phyloP scores from a whole-genome alignment of 192 early-diverging fungal species.

The Coemansia sp. region DNA sequence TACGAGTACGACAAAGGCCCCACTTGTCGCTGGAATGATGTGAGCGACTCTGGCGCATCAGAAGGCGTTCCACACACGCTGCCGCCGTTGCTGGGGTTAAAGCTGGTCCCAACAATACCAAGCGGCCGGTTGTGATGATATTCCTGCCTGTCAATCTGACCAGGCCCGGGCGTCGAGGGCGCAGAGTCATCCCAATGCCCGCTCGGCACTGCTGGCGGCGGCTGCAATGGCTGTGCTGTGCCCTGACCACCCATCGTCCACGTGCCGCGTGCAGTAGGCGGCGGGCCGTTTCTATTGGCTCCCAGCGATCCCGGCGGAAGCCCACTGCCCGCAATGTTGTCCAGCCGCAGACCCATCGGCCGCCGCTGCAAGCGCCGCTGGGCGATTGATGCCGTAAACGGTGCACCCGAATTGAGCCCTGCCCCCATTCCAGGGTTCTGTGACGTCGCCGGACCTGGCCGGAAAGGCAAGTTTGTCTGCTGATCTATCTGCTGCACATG shows the following conservation, averaged over 20 bases:
- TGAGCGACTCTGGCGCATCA: slow-evolving; percentile 14
- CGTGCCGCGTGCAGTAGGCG: slow-evolving; percentile 32
- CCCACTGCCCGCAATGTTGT: slow-evolving; percentile 10
- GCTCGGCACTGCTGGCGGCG: background rate
- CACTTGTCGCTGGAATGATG: slow-evolving; percentile 13
- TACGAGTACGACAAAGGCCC: slow-evolving; percentile 8
- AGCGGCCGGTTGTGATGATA: background rate
- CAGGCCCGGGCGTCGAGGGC: slow-evolving; percentile 9
- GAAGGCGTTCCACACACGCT: slow-evolving; percentile 14
- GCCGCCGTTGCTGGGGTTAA: background rate
- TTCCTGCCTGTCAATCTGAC: background rate
- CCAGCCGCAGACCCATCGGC: slow-evolving; percentile 42
- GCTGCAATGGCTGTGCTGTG: background rate
- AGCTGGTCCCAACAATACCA: slow-evolving; percentile 5
- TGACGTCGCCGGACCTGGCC: background rate
- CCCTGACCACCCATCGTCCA: slow-evolving; percentile 21
- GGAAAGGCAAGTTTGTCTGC: slow-evolving; percentile 2
- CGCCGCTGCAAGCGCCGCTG: slow-evolving; percentile 42
- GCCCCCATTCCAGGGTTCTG: background rate
- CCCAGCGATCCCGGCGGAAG: background rate
- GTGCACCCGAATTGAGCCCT: background rate
- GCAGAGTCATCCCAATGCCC: slow-evolving; percentile 10
- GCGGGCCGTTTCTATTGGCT: slow-evolving; percentile 15
- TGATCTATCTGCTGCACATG: slow-evolving; percentile 4
- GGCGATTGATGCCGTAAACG: slow-evolving; percentile 27